A percentile compares a stretch with the other conserved stretches of the same genome.
phyloP scores from a whole-genome alignment of 371 early-diverging fungal genomes.

The Vairimorpha apis region DNA sequence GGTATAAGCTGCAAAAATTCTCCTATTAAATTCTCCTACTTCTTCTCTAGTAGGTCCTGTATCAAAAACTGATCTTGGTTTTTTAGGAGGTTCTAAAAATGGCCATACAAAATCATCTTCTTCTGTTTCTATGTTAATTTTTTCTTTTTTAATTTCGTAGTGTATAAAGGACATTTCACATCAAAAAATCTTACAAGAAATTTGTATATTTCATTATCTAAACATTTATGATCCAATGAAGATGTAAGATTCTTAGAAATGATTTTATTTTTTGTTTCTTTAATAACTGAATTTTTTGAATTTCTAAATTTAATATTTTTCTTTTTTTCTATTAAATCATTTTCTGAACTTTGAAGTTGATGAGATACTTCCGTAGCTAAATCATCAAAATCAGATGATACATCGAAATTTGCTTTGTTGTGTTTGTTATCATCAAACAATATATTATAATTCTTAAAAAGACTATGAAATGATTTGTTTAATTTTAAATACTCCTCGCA shows the following conservation, averaged over 20 bases:
- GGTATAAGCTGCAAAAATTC: slow-evolving; percentile 10
- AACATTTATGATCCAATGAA: not conserved
- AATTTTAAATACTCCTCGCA: not conserved
- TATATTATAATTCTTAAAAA: not conserved
- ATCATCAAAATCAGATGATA: not conserved
- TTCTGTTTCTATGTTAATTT: not conserved
- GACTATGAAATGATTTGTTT: not conserved
- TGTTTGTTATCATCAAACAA: not conserved
- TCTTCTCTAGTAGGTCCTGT: slow-evolving; percentile 19
- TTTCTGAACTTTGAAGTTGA: not conserved
- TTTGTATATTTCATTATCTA: slow-evolving; percentile 8
- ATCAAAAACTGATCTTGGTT: slow-evolving; percentile 26
- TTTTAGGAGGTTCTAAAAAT: slow-evolving; percentile 10
- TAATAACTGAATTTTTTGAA: not conserved
- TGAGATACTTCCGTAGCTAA: not conserved
- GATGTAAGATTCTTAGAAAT: too few relatives aligned
- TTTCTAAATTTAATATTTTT: not conserved
- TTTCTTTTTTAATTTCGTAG: not conserved
- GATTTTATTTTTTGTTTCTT: not conserved
- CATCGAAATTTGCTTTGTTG: not conserved
- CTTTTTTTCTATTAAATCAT: not conserved
- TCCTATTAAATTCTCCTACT: slow-evolving; percentile 19
- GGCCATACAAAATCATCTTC: not conserved
- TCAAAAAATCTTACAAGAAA: slow-evolving; percentile 1
- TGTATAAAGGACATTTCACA: not conserved